Conservation (phyloP, 2,329 filamentous ascomycete genomes). For the Colletotrichum sp. region DNA sequence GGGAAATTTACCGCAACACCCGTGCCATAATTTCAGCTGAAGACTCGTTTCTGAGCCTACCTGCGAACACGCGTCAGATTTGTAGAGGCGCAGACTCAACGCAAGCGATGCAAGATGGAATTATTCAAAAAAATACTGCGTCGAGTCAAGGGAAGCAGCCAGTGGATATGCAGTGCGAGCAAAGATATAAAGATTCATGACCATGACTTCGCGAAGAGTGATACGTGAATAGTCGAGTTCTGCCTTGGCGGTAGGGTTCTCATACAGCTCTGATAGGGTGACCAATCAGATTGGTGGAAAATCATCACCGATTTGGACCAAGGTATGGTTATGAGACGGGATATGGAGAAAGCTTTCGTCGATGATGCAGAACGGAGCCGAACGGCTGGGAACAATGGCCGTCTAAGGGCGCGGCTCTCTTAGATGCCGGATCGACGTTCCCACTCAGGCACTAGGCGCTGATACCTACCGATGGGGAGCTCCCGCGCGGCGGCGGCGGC, state of each 20-base stretch:
- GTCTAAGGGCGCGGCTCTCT: not conserved
- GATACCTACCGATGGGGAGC: not conserved
- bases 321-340: not conserved
- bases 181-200: constrained; percentile 11
- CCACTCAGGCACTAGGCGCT: not conserved
- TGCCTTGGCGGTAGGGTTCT: not conserved
- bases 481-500: not conserved
- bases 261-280: not conserved
- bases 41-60: not conserved
- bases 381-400: not conserved
- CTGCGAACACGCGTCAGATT: not conserved
- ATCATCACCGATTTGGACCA: not conserved
- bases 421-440: constrained; percentile 9
- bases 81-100: not conserved
- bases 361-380: not conserved
- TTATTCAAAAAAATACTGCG: not conserved
- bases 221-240: not conserved
- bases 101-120: not conserved
- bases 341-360: not conserved
- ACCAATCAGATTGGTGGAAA: not conserved
- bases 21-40: not conserved
- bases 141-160: not conserved
- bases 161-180: not conserved
- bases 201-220: not conserved
- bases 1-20: not conserved